Evolutionary conservation across 2,329 filamentous ascomycete species (phyloP).

Genomic region (Epichloe scottii): DNA sequence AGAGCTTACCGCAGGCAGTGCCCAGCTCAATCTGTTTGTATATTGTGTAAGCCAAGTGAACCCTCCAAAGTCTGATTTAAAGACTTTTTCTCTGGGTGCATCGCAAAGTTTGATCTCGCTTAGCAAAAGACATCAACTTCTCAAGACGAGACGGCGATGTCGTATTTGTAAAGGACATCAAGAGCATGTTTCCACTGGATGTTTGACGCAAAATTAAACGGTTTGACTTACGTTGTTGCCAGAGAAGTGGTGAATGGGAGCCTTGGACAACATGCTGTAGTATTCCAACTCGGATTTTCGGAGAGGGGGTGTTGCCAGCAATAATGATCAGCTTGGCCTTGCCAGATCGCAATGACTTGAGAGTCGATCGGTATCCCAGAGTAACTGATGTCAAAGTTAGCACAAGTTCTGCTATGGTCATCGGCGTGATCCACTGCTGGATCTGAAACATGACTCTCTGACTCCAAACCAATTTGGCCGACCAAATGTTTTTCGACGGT

Average conservation of each 20-base stretch:
- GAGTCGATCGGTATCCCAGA: conserved; percentile 31
- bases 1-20: conserved; percentile 97
- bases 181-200: neutral
- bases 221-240: conserved; percentile 88
- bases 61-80: conserved; percentile 77
- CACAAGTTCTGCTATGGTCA: neutral
- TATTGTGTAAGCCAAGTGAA: conserved; percentile 45
- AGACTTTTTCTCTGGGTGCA: conserved; percentile 89
- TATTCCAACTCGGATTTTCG: conserved; percentile 97
- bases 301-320: conserved; percentile 86
- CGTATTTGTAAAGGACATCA: no score
- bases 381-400: conserved; percentile 18
- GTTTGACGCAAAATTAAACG: neutral
- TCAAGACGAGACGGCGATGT: neutral
- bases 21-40: conserved; percentile 81
- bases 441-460: neutral
- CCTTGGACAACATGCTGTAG: conserved; percentile 88
- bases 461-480: neutral
- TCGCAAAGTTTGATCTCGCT: conserved; percentile 21
- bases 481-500: neutral
- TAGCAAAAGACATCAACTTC: conserved; percentile 5
- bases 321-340: conserved; percentile 99
- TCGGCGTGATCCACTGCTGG: neutral
- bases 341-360: conserved; percentile 84
- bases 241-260: conserved; percentile 90